Evolutionary conservation across 208 protist genomes (phyloP).

Genomic region (Wallacemonas sp.): DNA sequence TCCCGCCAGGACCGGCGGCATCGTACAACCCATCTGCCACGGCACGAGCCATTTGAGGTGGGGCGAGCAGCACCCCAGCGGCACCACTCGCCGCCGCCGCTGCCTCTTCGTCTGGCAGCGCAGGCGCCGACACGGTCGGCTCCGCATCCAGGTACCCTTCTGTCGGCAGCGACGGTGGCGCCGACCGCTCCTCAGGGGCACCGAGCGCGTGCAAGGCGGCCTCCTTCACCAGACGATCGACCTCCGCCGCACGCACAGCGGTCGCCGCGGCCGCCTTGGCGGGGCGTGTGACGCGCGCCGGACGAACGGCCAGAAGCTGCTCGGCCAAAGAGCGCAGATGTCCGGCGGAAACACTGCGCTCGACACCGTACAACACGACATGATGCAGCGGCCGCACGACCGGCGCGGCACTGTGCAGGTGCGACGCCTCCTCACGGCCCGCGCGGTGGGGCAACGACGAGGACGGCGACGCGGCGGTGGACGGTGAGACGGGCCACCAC

Average conservation of each 20-base stretch:
- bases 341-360: constrained; percentile 44
- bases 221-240: background rate
- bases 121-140: background rate
- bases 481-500: too few relatives aligned
- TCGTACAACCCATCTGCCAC: constrained; percentile 45
- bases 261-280: constrained; percentile 22
- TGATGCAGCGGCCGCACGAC: constrained; percentile 3
- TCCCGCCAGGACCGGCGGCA: constrained; percentile 54
- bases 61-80: background rate
- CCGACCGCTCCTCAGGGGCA: background rate
- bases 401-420: background rate
- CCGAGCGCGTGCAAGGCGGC: background rate
- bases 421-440: too few relatives aligned
- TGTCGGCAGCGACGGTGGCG: background rate
- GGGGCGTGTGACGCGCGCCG: constrained; percentile 57
- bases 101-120: background rate
- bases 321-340: constrained; percentile 60
- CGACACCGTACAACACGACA: constrained; percentile 68
- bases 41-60: background rate
- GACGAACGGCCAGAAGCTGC: constrained; percentile 52
- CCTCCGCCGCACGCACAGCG: background rate
- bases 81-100: background rate
- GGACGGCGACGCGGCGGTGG: too few relatives aligned
- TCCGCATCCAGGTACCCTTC: constrained; percentile 10
- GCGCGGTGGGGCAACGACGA: too few relatives aligned